A percentile compares a stretch with the other conserved stretches of the same genome.
phyloP scores from a whole-genome alignment of 768 basidiomycete species.

The Mycena albidolilacea region DNA sequence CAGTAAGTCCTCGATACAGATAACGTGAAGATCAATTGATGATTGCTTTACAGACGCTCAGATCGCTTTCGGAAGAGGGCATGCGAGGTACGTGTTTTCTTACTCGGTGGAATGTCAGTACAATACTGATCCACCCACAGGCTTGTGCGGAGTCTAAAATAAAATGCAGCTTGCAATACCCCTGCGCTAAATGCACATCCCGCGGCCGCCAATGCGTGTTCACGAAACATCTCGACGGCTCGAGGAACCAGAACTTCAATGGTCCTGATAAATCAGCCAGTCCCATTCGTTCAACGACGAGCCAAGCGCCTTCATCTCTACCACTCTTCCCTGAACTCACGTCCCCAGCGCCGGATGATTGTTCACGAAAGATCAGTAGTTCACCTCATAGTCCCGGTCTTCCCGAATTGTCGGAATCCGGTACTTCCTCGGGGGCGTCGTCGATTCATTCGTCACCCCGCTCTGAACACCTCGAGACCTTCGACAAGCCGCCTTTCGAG shows the following conservation, averaged over 20 bases:
- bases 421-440: constrained; percentile 50
- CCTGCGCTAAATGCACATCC: constrained; percentile 76
- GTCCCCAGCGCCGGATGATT: neutral
- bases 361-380: neutral
- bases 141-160: constrained; percentile 86
- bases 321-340: neutral
- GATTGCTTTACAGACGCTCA: constrained; percentile 52
- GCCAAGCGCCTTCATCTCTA: neutral
- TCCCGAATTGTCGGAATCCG: constrained; percentile 40
- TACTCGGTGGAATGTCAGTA: neutral
- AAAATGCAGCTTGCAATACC: constrained; percentile 78
- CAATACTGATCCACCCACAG: constrained; percentile 40
- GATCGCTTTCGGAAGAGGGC: constrained; percentile 77
- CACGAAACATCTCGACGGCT: constrained; percentile 62
- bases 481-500: constrained; percentile 46
- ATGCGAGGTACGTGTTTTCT: constrained; percentile 60
- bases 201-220: constrained; percentile 78
- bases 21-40: constrained; percentile 28
- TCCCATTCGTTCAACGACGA: neutral
- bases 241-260: neutral
- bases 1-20: constrained; percentile 66
- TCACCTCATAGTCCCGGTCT: constrained; percentile 8
- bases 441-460: constrained; percentile 58
- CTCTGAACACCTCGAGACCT: constrained; percentile 49
- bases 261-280: neutral